Conservation (phyloP, 2,329 filamentous ascomycete genomes). For the Sporothrix pseudoabietina region DNA sequence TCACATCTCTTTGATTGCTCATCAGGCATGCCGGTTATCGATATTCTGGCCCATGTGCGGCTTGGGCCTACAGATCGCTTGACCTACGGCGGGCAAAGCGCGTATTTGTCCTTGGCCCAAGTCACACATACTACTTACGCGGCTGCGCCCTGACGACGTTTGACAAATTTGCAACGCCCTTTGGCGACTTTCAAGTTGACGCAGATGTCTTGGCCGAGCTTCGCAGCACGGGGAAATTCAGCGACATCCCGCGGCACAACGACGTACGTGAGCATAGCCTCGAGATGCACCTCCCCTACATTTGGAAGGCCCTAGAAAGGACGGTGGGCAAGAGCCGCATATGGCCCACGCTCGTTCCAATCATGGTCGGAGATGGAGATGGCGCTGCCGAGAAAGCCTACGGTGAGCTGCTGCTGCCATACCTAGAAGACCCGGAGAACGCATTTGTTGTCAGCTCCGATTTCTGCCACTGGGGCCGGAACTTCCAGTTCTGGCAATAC, state of each 20-base stretch:
- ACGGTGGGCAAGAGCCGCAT: slow-evolving; percentile 47
- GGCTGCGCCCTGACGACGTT: slow-evolving; percentile 77
- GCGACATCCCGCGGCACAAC: slow-evolving; percentile 63
- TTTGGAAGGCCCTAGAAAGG: slow-evolving; percentile 72
- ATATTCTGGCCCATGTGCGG: slow-evolving; percentile 89
- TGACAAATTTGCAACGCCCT: slow-evolving; percentile 70
- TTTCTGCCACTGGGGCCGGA: slow-evolving; percentile 92
- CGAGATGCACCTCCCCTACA: slow-evolving; percentile 95
- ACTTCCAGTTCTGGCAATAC: slow-evolving; percentile 85
- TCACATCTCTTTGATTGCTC: no score
- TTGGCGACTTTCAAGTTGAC: slow-evolving; percentile 71
- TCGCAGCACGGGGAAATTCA: slow-evolving; percentile 56
- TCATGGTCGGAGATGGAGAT: slow-evolving; percentile 79
- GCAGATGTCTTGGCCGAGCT: slow-evolving; percentile 55
- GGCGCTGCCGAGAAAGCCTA: slow-evolving; percentile 65
- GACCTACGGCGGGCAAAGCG: slow-evolving; percentile 82
- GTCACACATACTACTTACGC: slow-evolving; percentile 80
- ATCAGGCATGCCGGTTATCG: slow-evolving; percentile 86
- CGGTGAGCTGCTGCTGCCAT: slow-evolving; percentile 73
- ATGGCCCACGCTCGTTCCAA: slow-evolving; percentile 77
- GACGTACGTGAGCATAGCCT: slow-evolving; percentile 90
- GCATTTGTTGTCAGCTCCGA: slow-evolving; percentile 91
- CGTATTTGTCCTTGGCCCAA: slow-evolving; percentile 89
- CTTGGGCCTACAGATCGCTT: slow-evolving; percentile 89
- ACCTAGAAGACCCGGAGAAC: slow-evolving; percentile 72